Evolutionary conservation across 2,329 filamentous ascomycete genomes (phyloP), one percentile per base, ranked within the genome.

Genomic region (Trichoderma gracile): DNA sequence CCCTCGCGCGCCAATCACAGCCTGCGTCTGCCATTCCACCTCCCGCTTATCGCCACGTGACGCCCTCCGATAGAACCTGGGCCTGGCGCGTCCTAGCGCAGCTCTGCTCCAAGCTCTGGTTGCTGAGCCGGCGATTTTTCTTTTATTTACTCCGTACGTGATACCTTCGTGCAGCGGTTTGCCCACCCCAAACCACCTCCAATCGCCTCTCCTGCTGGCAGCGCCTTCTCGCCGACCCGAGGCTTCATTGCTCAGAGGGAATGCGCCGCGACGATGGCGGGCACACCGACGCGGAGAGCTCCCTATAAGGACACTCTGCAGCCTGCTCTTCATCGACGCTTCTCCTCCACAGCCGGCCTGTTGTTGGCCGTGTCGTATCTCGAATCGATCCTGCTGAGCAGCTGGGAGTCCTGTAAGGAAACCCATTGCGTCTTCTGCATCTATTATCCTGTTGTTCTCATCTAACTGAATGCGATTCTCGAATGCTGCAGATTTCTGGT

Each of bases 241-340:
- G n/a, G 42, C 21, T 47, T 40, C 19, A 50, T 42, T 43, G 42
- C 38, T 9, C 43, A 50, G 56, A 67, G 78, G 79, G 73, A 75
- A 82, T 81, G 79, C 74, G 73, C 77, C 75, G 76, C 76, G 71
- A 79, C 74, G 56, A 86, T 86, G 83, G 79, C 83, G 71, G 75
- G 75, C 72, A 76, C 78, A 73, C 80, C 78, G 74, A 82, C 80
- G 79, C 86, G 81, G 82, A 84, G 76, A 73, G 79, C 81, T 72
- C 81, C 84, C 55, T 96, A 97, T 78, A 90, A 92, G 81, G 92
- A 97, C 79, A 96, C 96, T 76, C 80, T 97, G 70, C 96, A 94
- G 67, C 93, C 94, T 56, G 89, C 90, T 59, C 81, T 97, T 68
- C 94, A 98, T 77, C 85, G 91, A 72, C 87, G 93, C 72, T 98